These are phyloP conservation scores for Leishmania gerbilli DNA, from an alignment of 208 protist genomes.

Conservation along the genomic window DNA sequence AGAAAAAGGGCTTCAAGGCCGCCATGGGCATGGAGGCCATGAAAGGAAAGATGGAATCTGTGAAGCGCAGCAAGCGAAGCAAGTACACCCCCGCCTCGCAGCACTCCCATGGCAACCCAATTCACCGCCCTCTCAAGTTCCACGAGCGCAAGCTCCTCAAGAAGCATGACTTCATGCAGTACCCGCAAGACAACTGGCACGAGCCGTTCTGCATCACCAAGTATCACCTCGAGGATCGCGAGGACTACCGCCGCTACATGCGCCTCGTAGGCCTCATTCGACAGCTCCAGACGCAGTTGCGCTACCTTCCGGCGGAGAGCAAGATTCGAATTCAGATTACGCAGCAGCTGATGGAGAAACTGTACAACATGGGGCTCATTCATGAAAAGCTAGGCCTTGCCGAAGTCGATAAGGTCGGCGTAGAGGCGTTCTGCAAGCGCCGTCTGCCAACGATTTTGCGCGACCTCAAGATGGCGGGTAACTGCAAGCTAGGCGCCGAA, in stretches of 20 bases:
- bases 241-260: constrained; percentile 93
- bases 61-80: constrained; percentile 82
- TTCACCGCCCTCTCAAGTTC: constrained; percentile 87
- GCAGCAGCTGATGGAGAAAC: constrained; percentile 89
- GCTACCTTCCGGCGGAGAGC: constrained; percentile 86
- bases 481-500: constrained; percentile 84
- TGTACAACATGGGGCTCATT: constrained; percentile 91
- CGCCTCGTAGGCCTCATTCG: constrained; percentile 86
- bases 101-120: constrained; percentile 80
- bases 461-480: constrained; percentile 88
- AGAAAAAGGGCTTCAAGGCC: constrained; percentile 53
- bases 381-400: constrained; percentile 82
- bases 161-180: constrained; percentile 94
- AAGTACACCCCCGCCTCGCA: constrained; percentile 78
- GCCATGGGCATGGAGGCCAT: constrained; percentile 48
- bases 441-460: constrained; percentile 87
- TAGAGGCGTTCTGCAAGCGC: constrained; percentile 90
- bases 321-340: constrained; percentile 91
- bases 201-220: constrained; percentile 92
- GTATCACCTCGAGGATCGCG: constrained; percentile 92
- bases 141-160: constrained; percentile 91
- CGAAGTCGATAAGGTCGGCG: constrained; percentile 90
- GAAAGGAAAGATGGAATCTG: constrained; percentile 52
- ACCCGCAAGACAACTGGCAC: constrained; percentile 91
- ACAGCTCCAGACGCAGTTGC: constrained; percentile 86